phyloP scores from a whole-genome alignment of 352 stramenopile species.

The Globisporangium apiculatum region DNA sequence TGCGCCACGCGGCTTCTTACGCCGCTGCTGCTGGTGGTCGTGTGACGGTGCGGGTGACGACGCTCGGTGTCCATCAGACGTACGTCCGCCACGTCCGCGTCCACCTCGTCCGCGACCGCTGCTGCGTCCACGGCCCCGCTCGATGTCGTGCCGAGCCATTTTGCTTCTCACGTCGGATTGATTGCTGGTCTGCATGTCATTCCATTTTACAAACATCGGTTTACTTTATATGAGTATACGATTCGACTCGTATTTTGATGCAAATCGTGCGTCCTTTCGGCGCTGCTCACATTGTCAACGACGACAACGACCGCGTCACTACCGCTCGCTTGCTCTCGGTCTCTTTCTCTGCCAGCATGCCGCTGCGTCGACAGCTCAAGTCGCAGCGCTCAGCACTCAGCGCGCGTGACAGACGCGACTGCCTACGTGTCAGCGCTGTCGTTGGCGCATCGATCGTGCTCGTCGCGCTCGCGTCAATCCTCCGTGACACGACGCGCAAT shows the following conservation, averaged over 20 bases:
- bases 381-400: neutral
- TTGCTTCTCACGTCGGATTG: neutral
- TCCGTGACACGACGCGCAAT: neutral
- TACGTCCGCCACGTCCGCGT: neutral
- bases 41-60: neutral
- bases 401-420: neutral
- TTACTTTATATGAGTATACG: neutral
- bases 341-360: neutral
- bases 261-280: neutral
- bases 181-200: constrained; percentile 1
- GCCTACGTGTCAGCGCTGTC: neutral
- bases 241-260: neutral
- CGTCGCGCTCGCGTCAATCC: neutral
- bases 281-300: neutral
- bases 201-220: neutral
- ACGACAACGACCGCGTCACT: too few species aligned
- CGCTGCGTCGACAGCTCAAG: constrained; percentile 6
- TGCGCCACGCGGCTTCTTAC: neutral
- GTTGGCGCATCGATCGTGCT: neutral
- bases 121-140: neutral
- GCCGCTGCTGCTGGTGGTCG: constrained; percentile 4
- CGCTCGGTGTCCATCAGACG: neutral
- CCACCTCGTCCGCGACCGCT: neutral
- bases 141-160: neutral
- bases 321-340: neutral